Percentiles rank a stretch among this genome's conserved stretches.
Conservation (phyloP, 2,329 filamentous ascomycete genomes). For the Ophiostoma piceae region DNA sequence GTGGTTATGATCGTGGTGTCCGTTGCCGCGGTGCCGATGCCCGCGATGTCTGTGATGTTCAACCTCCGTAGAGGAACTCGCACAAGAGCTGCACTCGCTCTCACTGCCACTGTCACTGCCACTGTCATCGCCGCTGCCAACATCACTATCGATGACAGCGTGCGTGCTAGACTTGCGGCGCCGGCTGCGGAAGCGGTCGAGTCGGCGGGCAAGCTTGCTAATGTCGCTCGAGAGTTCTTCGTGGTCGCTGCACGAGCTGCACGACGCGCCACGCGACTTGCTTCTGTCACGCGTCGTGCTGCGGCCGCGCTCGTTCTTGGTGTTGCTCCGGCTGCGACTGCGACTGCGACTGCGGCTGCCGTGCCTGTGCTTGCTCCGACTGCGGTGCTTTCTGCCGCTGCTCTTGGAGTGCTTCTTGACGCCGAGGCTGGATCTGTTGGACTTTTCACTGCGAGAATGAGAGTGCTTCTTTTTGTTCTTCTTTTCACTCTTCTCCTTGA, state of each 20-base stretch:
- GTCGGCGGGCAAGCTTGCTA: conserved; percentile 15
- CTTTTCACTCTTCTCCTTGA: not conserved
- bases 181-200: conserved; percentile 10
- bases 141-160: conserved; percentile 1
- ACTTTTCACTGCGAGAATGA: not conserved
- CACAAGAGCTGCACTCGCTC: not conserved
- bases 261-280: not conserved
- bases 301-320: not conserved
- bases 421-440: not conserved
- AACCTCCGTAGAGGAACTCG: not conserved
- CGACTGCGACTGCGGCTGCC: not conserved
- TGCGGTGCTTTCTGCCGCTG: not conserved
- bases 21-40: not conserved
- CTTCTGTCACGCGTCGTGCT: not conserved
- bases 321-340: not conserved
- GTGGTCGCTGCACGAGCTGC: conserved; percentile 1
- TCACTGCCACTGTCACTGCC: not conserved
- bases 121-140: not conserved
- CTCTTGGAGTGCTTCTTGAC: not conserved
- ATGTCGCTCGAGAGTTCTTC: conserved; percentile 11
- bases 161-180: conserved; percentile 9
- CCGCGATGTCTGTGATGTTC: not conserved
- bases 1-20: too few relatives aligned
- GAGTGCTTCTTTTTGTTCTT: not conserved
- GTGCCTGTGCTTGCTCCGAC: not conserved